Percentiles rank a stretch among this genome's conserved stretches.
Evolutionary conservation across 2,329 filamentous ascomycete species (phyloP).

Genomic region (Cordyceps sp.): DNA sequence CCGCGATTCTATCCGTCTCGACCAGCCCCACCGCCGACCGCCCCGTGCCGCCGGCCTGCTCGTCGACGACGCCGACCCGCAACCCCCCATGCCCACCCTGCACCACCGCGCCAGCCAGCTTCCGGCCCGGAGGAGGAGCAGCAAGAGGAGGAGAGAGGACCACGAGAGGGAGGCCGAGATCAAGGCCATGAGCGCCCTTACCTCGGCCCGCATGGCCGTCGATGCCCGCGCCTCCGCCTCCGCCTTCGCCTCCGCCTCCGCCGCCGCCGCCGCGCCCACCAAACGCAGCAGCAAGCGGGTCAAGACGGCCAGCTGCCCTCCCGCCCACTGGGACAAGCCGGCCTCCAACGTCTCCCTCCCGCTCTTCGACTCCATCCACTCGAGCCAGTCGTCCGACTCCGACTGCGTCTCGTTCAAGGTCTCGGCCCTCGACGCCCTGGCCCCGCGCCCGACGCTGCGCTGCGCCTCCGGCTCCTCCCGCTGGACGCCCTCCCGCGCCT

Average conservation of each 20-base stretch:
- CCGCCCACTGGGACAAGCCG: slow-evolving; percentile 38
- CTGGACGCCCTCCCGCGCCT: slow-evolving; percentile 28
- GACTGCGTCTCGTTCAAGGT: slow-evolving; percentile 63
- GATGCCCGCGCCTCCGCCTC: no score
- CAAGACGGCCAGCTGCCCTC: slow-evolving; percentile 31
- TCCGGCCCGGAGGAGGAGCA: slow-evolving; percentile 52
- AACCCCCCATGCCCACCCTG: slow-evolving; percentile 26
- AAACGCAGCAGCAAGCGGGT: slow-evolving; percentile 51
- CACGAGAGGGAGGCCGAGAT: slow-evolving; percentile 75
- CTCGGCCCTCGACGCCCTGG: slow-evolving; percentile 63
- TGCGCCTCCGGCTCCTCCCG: slow-evolving; percentile 53
- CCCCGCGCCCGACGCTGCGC: slow-evolving; percentile 69
- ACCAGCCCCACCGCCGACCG: slow-evolving; percentile 4
- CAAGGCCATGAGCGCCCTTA: slow-evolving; percentile 59
- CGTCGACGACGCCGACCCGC: neutral
- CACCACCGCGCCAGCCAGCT: slow-evolving; percentile 46
- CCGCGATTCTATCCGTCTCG: slow-evolving; percentile 33
- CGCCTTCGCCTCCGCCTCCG: no score
- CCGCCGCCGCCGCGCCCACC: slow-evolving; percentile 39
- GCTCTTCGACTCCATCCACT: slow-evolving; percentile 56
- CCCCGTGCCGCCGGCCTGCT: neutral
- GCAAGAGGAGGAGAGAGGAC: slow-evolving; percentile 61
- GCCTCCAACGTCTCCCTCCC: slow-evolving; percentile 63
- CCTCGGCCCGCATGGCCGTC: slow-evolving; percentile 49
- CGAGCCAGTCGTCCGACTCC: slow-evolving; percentile 57